These are phyloP conservation scores for Nicotiana noctiflora DNA, from an alignment of 257 asterid genomes.

Conservation along the genomic window DNA sequence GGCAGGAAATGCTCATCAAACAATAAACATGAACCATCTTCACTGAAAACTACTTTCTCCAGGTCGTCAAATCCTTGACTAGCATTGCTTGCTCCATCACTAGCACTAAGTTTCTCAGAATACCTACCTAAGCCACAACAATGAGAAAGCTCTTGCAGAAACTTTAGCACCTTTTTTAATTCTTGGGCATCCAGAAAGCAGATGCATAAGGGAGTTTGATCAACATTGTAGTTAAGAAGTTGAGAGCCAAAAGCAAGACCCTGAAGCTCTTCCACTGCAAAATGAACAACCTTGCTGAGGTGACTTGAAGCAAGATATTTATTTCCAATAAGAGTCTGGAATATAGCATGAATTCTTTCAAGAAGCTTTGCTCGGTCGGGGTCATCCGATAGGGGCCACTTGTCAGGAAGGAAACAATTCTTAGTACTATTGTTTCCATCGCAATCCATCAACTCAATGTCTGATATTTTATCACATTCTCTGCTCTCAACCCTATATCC, in stretches of 20 bases:
- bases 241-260: slow-evolving; percentile 66
- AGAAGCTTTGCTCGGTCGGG: slow-evolving; percentile 80
- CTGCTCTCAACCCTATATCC: slow-evolving; percentile 29
- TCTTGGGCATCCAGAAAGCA: slow-evolving; percentile 78
- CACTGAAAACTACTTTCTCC: slow-evolving; percentile 59
- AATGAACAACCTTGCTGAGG: slow-evolving; percentile 77
- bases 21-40: slow-evolving; percentile 57
- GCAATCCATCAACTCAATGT: slow-evolving; percentile 83
- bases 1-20: slow-evolving; percentile 66
- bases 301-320: slow-evolving; percentile 80
- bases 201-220: slow-evolving; percentile 70
- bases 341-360: slow-evolving; percentile 55
- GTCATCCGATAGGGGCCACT: slow-evolving; percentile 84
- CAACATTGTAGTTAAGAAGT: slow-evolving; percentile 53
- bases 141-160: slow-evolving; percentile 75
- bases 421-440: slow-evolving; percentile 55
- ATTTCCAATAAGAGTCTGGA: slow-evolving; percentile 58
- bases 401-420: slow-evolving; percentile 37
- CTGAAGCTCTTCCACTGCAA: slow-evolving; percentile 83
- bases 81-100: slow-evolving; percentile 34
- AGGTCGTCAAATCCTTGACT: slow-evolving; percentile 34
- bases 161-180: slow-evolving; percentile 69
- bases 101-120: slow-evolving; percentile 46
- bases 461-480: slow-evolving; percentile 45
- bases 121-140: slow-evolving; percentile 66